Evolutionary conservation across 257 asterid species (phyloP).

Genomic region (Solanum sejunctum): DNA sequence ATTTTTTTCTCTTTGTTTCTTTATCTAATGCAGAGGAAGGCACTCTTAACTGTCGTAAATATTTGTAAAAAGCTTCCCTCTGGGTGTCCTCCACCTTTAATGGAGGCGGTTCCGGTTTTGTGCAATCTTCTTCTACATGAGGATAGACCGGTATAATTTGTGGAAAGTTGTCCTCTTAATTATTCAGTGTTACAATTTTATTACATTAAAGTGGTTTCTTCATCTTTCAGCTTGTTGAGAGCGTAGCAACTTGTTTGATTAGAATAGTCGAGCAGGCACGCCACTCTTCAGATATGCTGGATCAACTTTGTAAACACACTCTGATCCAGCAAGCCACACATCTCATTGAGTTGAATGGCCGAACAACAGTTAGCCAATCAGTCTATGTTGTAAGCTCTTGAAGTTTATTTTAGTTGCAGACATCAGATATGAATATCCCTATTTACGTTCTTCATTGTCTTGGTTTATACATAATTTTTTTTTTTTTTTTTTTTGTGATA

Average conservation of each 20-base stretch:
- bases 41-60: conserved; percentile 78
- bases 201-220: background rate
- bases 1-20: conserved; percentile 3
- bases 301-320: conserved; percentile 70
- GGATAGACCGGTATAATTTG: conserved; percentile 61
- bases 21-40: conserved; percentile 58
- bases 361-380: conserved; percentile 55
- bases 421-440: background rate
- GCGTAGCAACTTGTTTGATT: conserved; percentile 80
- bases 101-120: conserved; percentile 90
- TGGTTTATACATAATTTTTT: background rate
- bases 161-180: background rate
- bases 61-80: conserved; percentile 73
- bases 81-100: conserved; percentile 51
- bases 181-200: background rate
- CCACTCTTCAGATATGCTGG: conserved; percentile 57
- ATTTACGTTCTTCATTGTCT: background rate
- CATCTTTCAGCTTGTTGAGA: conserved; percentile 72
- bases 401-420: background rate
- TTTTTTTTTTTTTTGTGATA: conserved; percentile 24
- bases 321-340: conserved; percentile 62
- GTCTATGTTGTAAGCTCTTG: conserved; percentile 55
- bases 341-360: conserved; percentile 59
- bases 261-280: conserved; percentile 56
- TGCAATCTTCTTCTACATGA: conserved; percentile 89